These are phyloP conservation scores for Trichoderma lentiforme DNA, from an alignment of 2,329 filamentous ascomycete species.

Conservation along the genomic window DNA sequence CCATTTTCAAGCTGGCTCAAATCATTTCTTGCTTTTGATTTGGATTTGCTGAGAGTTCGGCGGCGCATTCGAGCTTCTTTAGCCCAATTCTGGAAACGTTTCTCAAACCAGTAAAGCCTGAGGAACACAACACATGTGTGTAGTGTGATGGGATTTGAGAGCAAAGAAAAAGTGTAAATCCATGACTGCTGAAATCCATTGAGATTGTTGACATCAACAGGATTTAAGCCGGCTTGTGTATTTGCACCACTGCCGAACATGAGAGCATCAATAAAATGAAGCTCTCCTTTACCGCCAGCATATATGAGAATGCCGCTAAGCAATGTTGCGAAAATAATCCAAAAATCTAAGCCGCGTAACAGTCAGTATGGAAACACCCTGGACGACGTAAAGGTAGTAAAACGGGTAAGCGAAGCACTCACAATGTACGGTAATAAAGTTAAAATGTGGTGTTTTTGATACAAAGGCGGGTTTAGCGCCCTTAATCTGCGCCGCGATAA, in stretches of 20 bases:
- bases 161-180: conserved; percentile 67
- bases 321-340: conserved; percentile 71
- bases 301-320: no score
- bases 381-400: not conserved
- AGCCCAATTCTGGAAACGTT: conserved; percentile 83
- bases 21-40: conserved; percentile 48
- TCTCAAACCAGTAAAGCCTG: conserved; percentile 97
- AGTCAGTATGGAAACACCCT: conserved; percentile 21
- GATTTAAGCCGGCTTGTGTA: conserved; percentile 92
- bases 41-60: conserved; percentile 59
- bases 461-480: conserved; percentile 55
- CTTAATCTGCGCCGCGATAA: conserved; percentile 43
- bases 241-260: conserved; percentile 83
- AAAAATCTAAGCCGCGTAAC: conserved; percentile 57
- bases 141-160: conserved; percentile 80
- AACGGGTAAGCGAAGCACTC: conserved; percentile 33
- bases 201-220: conserved; percentile 64
- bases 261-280: conserved; percentile 82
- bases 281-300: conserved; percentile 50
- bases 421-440: conserved; percentile 82
- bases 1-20: conserved; percentile 54
- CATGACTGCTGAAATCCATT: conserved; percentile 71
- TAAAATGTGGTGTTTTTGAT: conserved; percentile 64
- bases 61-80: conserved; percentile 67
- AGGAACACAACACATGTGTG: conserved; percentile 86